phyloP scores from a whole-genome alignment of 2,329 filamentous ascomycete species.

The Claviceps purpurea region DNA sequence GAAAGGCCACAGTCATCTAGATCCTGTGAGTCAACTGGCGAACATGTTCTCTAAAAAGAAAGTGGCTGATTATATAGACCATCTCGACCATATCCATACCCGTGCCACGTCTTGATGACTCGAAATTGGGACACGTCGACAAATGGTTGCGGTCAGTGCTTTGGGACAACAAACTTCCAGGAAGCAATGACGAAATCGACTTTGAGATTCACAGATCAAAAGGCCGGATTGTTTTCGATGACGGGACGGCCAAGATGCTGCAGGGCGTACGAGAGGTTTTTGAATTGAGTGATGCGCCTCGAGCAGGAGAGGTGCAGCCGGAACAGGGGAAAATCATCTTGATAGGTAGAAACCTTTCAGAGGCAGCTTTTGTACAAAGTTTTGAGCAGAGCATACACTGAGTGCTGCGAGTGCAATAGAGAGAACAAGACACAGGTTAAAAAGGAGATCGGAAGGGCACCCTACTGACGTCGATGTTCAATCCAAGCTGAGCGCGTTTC shows the following conservation, averaged over 20 bases:
- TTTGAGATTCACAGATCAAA: slow-evolving; percentile 87
- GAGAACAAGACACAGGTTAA: neutral
- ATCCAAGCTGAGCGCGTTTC: neutral
- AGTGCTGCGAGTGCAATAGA: neutral
- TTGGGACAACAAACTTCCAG: slow-evolving; percentile 61
- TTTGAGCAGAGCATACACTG: slow-evolving; percentile 17
- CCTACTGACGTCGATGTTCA: neutral
- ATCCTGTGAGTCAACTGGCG: slow-evolving; percentile 47
- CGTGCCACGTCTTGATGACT: slow-evolving; percentile 43
- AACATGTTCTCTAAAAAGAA: neutral
- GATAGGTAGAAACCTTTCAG: slow-evolving; percentile 43
- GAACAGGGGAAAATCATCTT: slow-evolving; percentile 46
- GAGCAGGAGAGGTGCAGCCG: slow-evolving; percentile 15
- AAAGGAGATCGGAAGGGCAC: neutral
- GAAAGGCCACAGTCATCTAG: slow-evolving; percentile 82
- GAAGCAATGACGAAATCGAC: slow-evolving; percentile 17
- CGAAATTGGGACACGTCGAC: slow-evolving; percentile 54
- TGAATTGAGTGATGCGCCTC: slow-evolving; percentile 61
- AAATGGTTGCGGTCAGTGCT: slow-evolving; percentile 70
- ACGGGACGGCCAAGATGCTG: slow-evolving; percentile 60
- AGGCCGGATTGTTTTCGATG: slow-evolving; percentile 54
- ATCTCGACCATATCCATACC: slow-evolving; percentile 72
- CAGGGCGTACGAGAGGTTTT: slow-evolving; percentile 92
- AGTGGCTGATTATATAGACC: slow-evolving; percentile 35
- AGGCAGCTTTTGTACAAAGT: slow-evolving; percentile 38